Evolutionary conservation across 345 rosid genomes (phyloP).

Genomic region (Theobroma cacao): DNA sequence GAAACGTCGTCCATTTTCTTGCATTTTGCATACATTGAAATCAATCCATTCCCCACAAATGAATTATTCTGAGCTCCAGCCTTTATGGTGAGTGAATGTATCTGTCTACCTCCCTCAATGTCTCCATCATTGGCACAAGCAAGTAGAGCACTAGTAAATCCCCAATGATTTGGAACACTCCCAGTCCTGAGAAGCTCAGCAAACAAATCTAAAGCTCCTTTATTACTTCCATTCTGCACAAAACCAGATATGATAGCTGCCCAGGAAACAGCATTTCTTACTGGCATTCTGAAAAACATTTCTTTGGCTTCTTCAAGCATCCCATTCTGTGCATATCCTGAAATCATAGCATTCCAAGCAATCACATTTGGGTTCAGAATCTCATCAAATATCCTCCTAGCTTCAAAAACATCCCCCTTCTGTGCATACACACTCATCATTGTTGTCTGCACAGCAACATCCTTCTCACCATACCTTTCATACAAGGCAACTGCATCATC

Average conservation of each 20-base stretch:
- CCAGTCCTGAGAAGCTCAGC: constrained; percentile 21
- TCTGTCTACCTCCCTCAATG: constrained; percentile 31
- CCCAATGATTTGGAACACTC: constrained; percentile 42
- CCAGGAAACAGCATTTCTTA: constrained; percentile 29
- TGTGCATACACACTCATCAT: constrained; percentile 28
- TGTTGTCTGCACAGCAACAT: constrained; percentile 17
- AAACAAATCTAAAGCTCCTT: constrained; percentile 26
- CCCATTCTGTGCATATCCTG: constrained; percentile 29
- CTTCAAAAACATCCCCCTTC: constrained; percentile 22
- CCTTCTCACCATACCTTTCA: constrained; percentile 16
- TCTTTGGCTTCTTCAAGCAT: constrained; percentile 29
- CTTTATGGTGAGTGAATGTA: constrained; percentile 48
- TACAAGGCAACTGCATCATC: constrained; percentile 30
- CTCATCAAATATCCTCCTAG: constrained; percentile 23
- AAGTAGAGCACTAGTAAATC: constrained; percentile 46
- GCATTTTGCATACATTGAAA: constrained; percentile 56
- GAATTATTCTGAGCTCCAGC: constrained; percentile 34
- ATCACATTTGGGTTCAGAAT: constrained; percentile 21
- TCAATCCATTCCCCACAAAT: constrained; percentile 46
- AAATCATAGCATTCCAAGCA: constrained; percentile 32
- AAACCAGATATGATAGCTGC: constrained; percentile 34
- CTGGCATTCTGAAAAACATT: constrained; percentile 26
- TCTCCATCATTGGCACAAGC: constrained; percentile 47
- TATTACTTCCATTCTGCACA: constrained; percentile 24
- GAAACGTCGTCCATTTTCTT: constrained; percentile 39